Evolutionary conservation across 371 early-diverging fungal species (phyloP).

Genomic region (Conidiobolus incongruus): DNA sequence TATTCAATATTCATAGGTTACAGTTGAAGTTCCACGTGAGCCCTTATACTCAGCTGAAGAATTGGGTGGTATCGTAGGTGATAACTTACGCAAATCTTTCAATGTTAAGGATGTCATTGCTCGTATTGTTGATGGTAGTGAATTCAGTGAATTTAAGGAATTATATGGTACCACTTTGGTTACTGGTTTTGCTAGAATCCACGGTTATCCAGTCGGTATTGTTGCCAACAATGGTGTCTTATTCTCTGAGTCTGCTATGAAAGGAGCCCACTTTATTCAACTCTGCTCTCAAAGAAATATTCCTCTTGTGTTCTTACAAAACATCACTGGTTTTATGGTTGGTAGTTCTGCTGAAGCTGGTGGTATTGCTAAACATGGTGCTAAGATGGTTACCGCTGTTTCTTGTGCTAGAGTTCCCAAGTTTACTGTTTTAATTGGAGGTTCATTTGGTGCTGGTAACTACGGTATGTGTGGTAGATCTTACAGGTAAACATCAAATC

Average conservation of each 20-base stretch:
- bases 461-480: conserved; percentile 98
- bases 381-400: conserved; percentile 93
- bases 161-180: conserved; percentile 81
- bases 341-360: conserved; percentile 89
- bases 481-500: conserved; percentile 17
- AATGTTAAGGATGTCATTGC: conserved; percentile 88
- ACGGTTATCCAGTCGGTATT: conserved; percentile 88
- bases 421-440: conserved; percentile 83
- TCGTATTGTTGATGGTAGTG: conserved; percentile 84
- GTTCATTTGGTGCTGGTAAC: conserved; percentile 86
- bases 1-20: conserved; percentile 9
- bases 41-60: conserved; percentile 72
- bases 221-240: conserved; percentile 96
- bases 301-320: conserved; percentile 88
- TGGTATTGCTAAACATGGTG: conserved; percentile 96
- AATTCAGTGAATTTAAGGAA: conserved; percentile 89
- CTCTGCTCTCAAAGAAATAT: conserved; percentile 85
- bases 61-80: conserved; percentile 89
- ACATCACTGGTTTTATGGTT: conserved; percentile 96
- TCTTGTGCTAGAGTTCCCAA: conserved; percentile 90
- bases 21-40: conserved; percentile 30
- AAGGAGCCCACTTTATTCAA: conserved; percentile 94
- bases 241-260: conserved; percentile 86
- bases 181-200: conserved; percentile 81
- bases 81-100: conserved; percentile 75